phyloP scores from a whole-genome alignment of 2,329 filamentous ascomycete species.

The Nannizzia gypsea region DNA sequence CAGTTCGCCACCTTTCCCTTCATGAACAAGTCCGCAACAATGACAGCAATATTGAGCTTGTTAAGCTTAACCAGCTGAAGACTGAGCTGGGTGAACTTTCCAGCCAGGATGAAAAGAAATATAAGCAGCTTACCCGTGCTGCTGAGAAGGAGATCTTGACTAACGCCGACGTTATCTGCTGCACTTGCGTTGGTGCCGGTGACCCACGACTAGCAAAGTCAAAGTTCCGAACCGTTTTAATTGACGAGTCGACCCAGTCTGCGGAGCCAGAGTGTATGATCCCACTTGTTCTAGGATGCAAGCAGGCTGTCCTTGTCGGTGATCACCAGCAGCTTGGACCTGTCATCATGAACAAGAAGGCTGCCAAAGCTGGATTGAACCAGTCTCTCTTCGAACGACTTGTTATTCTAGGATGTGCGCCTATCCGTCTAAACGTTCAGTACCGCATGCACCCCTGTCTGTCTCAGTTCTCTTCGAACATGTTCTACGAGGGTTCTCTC shows the following conservation, averaged over 20 bases:
- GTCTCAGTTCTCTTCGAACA: slow-evolving; percentile 95
- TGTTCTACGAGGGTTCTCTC: slow-evolving; percentile 97
- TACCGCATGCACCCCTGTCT: slow-evolving; percentile 99
- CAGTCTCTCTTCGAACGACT: slow-evolving; percentile 97
- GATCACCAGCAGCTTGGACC: slow-evolving; percentile 97
- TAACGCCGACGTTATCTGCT: slow-evolving; percentile 96
- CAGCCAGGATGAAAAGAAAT: slow-evolving; percentile 95
- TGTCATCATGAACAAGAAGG: slow-evolving; percentile 99
- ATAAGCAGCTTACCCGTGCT: slow-evolving; percentile 85
- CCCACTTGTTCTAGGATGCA: slow-evolving; percentile 88
- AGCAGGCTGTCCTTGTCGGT: slow-evolving; percentile 96
- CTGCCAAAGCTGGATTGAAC: slow-evolving; percentile 91
- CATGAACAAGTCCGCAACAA: slow-evolving; percentile 98
- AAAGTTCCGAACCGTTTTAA: slow-evolving; percentile 95
- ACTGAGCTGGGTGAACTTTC: slow-evolving; percentile 80
- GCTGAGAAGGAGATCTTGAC: slow-evolving; percentile 90
- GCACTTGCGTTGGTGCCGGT: slow-evolving; percentile 93
- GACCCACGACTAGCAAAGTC: slow-evolving; percentile 92
- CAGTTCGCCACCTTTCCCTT: slow-evolving; percentile 85
- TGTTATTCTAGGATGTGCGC: slow-evolving; percentile 77
- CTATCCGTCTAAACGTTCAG: slow-evolving; percentile 89
- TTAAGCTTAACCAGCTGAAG: slow-evolving; percentile 88
- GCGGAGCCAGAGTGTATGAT: slow-evolving; percentile 99
- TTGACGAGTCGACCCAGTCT: slow-evolving; percentile 96
- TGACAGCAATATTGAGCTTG: slow-evolving; percentile 85